These are phyloP conservation scores for Panicum miliaceum DNA, from an alignment of 176 grass and related monocot genomes.

Conservation along the genomic window DNA sequence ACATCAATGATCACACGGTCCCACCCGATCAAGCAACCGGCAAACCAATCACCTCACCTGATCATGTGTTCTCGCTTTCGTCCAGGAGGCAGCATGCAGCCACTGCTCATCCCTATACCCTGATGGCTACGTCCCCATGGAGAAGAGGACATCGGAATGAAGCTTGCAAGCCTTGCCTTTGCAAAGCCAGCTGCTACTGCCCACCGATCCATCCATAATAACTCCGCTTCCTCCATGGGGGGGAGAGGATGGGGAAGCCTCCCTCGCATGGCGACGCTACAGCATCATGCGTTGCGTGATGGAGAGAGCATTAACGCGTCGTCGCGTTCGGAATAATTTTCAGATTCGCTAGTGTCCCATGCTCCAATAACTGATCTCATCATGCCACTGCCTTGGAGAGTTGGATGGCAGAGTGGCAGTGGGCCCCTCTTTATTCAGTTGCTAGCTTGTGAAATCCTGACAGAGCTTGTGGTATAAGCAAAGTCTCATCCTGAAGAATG, in stretches of 20 bases:
- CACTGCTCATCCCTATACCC: background rate
- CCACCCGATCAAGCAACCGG: background rate
- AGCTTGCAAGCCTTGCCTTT: constrained; percentile 4
- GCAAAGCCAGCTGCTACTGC: constrained; percentile 14
- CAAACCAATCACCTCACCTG: constrained; percentile 14
- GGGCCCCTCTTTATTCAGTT: background rate
- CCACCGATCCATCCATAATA: background rate
- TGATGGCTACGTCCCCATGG: background rate
- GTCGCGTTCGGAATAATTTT: constrained; percentile 23
- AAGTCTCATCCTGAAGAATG: background rate
- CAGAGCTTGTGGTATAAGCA: constrained; percentile 5
- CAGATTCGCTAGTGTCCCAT: constrained; percentile 6
- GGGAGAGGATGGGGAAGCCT: background rate
- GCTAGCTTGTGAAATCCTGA: background rate
- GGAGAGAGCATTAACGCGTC: background rate
- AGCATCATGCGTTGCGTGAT: background rate
- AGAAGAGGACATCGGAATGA: background rate
- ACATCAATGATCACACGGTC: background rate
- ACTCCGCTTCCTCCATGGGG: background rate
- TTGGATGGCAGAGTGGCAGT: background rate
- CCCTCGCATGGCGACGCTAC: background rate
- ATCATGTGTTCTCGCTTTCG: constrained; percentile 6
- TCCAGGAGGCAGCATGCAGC: constrained; percentile 26
- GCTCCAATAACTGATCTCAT: background rate
- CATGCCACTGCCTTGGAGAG: background rate